Conservation (phyloP, 805 yeast species). For the Ogataea haglerorum region DNA sequence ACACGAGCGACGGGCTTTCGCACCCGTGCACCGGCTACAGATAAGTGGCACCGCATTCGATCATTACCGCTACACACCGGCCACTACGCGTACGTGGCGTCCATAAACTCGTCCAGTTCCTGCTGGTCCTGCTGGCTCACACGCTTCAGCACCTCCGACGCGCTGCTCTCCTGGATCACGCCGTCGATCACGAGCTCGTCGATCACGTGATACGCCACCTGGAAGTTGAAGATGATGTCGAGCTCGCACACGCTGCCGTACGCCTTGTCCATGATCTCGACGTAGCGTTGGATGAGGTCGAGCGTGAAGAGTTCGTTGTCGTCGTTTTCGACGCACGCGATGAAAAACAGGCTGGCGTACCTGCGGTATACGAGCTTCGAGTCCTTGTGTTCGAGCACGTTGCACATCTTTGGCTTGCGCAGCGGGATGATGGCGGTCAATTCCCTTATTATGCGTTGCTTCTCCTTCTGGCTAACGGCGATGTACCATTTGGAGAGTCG, state of each 20-base stretch:
- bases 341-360: constrained; percentile 89
- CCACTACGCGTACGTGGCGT: constrained; percentile 2
- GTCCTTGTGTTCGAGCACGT: constrained; percentile 82
- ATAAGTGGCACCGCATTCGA: background rate
- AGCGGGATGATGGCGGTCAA: constrained; percentile 80
- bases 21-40: constrained; percentile 1
- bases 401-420: constrained; percentile 92
- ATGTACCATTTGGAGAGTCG: constrained; percentile 92
- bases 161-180: constrained; percentile 76
- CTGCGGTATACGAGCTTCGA: constrained; percentile 85
- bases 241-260: constrained; percentile 96
- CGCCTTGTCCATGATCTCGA: constrained; percentile 93
- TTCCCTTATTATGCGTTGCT: constrained; percentile 78
- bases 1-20: background rate
- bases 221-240: constrained; percentile 94
- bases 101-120: constrained; percentile 42
- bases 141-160: constrained; percentile 70
- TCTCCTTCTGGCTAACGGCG: constrained; percentile 79
- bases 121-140: constrained; percentile 84
- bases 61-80: background rate
- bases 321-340: constrained; percentile 76
- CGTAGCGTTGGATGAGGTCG: constrained; percentile 88
- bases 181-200: constrained; percentile 92
- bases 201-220: constrained; percentile 85
- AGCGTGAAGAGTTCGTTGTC: constrained; percentile 86